These are phyloP conservation scores for Didymella sp. DNA, from an alignment of 2,329 filamentous ascomycete species.

Conservation along the genomic window DNA sequence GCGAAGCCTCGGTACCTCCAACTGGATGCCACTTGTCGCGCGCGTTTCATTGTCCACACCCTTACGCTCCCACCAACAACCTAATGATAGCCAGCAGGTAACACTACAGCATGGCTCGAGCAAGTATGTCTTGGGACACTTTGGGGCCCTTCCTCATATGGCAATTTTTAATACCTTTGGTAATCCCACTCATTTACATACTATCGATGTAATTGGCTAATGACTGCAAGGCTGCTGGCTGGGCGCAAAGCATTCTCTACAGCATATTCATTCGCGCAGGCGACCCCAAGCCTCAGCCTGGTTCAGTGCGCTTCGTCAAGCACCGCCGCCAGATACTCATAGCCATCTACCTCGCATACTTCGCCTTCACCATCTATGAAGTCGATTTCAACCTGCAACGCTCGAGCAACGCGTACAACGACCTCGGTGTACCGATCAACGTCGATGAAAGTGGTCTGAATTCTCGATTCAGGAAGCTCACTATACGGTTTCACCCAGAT, in stretches of 20 bases:
- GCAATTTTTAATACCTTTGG: conserved; percentile 47
- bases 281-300: conserved; percentile 74
- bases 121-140: conserved; percentile 41
- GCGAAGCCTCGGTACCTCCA: conserved; percentile 7
- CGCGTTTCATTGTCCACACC: conserved; percentile 1
- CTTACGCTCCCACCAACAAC: not conserved
- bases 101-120: conserved; percentile 28
- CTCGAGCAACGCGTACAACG: conserved; percentile 77
- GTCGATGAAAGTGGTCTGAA: conserved; percentile 81
- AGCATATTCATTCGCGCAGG: conserved; percentile 87
- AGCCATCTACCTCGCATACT: conserved; percentile 81
- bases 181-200: conserved; percentile 6
- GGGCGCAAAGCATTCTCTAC: conserved; percentile 81
- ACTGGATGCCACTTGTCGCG: conserved; percentile 17
- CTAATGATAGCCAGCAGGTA: not conserved
- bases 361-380: conserved; percentile 91
- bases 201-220: conserved; percentile 22
- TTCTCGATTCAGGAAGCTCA: conserved; percentile 76
- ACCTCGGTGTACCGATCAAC: conserved; percentile 72
- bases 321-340: conserved; percentile 86
- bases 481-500: conserved; percentile 78
- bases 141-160: conserved; percentile 43
- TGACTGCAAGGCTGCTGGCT: conserved; percentile 41
- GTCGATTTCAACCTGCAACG: conserved; percentile 80
- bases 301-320: conserved; percentile 70